phyloP scores from a whole-genome alignment of 306 rosid genomes.

The Purshia tridentata region DNA sequence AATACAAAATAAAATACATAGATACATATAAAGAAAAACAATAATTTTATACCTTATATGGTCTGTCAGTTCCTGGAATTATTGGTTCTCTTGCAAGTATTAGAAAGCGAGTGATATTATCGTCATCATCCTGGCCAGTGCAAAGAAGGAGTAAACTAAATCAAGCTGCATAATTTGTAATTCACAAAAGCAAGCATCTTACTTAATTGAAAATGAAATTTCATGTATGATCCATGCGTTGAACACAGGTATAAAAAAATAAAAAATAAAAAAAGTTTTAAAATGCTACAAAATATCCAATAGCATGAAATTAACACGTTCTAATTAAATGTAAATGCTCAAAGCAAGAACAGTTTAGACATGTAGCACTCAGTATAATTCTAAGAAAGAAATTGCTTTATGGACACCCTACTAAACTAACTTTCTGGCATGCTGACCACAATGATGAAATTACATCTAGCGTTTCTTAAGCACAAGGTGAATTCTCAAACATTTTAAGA shows the following conservation, averaged over 20 bases:
- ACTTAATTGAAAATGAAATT: slow-evolving; percentile 7
- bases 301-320: background rate
- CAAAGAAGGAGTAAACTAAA: slow-evolving; percentile 29
- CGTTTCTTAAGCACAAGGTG: background rate
- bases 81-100: slow-evolving; percentile 84
- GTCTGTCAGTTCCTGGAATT: slow-evolving; percentile 62
- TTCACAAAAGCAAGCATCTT: slow-evolving; percentile 7
- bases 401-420: background rate
- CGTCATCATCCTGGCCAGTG: slow-evolving; percentile 58
- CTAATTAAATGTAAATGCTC: background rate
- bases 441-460: background rate
- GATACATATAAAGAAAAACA: background rate
- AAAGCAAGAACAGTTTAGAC: background rate
- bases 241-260: background rate
- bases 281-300: background rate
- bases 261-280: background rate
- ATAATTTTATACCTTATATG: slow-evolving; percentile 52
- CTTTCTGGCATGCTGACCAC: background rate
- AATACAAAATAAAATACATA: background rate
- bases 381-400: background rate
- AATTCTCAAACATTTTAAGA: background rate
- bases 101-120: slow-evolving; percentile 75
- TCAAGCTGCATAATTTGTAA: slow-evolving; percentile 20
- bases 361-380: background rate
- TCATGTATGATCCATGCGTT: background rate